Base-by-base conservation (phyloP, 1,284 basidiomycete genomes). In the Fomes fomentarius region DNA sequence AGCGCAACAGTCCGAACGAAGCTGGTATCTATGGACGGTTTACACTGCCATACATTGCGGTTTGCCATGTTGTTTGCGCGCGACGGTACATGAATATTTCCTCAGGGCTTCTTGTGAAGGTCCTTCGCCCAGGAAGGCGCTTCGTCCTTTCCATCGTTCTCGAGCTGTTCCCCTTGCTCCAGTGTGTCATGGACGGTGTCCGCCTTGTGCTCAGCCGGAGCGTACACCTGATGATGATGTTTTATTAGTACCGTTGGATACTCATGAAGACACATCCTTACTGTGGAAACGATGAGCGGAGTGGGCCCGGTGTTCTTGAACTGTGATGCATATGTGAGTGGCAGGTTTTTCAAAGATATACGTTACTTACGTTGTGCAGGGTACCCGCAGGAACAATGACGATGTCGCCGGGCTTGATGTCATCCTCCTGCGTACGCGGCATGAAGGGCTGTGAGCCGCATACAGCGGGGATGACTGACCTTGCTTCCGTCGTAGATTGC, bases 151-250 rank as follows among this genome's bases (percentile, higher is more conserved):
- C 68, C 68, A 30, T 60, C 67, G 14, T 67, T 67, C 45, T 70
- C 68, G 4, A 70, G 60, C 48, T 60, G 60, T 47, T 70, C 68
- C 3, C 68, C 67, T 41, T 69, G 59, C 38, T 66, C 66, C 30
- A 66, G 51, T 0, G 53, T 62, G 30, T 66, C 61, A 34, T 70
- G 68, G 5, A 69, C 67, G 2, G 68, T 69, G 42, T 69, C 63
- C 6, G 67, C 67, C 56, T 68, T 69, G 56, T 70, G 68, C 50
- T 70, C 68, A 2, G 67, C 68, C n/a, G 68, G 68, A 3, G 68
- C 67, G 44, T 70, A 70, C 10, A 69, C 64, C 68, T 69, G 25
- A n/a, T n/a, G n/a, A n/a, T 10, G 4, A 7, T 7, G 6, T 1
- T 9, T 40, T 5, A 2, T 4, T 1, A 5, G 25, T 39, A 17